phyloP scores from a whole-genome alignment of 2,329 filamentous ascomycete genomes.

The Ophiostoma australiae region DNA sequence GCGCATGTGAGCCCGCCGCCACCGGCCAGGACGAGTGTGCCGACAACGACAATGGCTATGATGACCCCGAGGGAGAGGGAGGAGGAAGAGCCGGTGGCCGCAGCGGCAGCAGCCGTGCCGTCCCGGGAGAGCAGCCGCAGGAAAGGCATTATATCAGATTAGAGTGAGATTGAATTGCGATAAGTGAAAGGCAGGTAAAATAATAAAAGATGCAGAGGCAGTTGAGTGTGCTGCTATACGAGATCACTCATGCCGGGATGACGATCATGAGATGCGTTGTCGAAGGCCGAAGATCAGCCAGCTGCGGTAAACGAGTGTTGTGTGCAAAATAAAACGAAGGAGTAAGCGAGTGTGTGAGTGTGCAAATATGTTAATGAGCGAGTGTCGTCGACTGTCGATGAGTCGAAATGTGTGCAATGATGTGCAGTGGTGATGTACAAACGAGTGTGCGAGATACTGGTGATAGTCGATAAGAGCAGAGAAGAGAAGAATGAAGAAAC shows the following conservation, averaged over 20 bases:
- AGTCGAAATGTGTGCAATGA: background rate
- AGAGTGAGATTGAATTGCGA: background rate
- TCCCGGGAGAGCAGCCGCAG: background rate
- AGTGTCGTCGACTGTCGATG: background rate
- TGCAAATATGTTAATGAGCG: background rate
- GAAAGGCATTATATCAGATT: slow-evolving; percentile 5
- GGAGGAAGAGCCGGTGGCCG: slow-evolving; percentile 18
- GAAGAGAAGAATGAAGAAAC: slow-evolving; percentile 8
- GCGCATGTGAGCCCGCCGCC: slow-evolving; percentile 42
- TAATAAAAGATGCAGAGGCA: background rate
- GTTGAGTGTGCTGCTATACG: background rate
- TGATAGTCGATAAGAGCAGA: background rate
- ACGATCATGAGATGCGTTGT: background rate
- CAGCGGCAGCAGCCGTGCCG: slow-evolving; percentile 14
- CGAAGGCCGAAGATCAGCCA: background rate
- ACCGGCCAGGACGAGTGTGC: slow-evolving; percentile 44
- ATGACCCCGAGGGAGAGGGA: slow-evolving; percentile 31
- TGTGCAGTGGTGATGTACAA: slow-evolving; percentile 8
- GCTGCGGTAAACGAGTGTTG: background rate
- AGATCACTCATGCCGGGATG: slow-evolving; percentile 5
- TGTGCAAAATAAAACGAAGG: background rate
- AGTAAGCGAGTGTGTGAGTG: background rate
- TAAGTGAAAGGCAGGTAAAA: background rate
- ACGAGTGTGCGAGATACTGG: background rate
- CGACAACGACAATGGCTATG: slow-evolving; percentile 45